Evolutionary conservation across 2,329 filamentous ascomycete genomes (phyloP), one percentile per base, ranked within the genome.

Genomic region (Ascochyta lentis): DNA sequence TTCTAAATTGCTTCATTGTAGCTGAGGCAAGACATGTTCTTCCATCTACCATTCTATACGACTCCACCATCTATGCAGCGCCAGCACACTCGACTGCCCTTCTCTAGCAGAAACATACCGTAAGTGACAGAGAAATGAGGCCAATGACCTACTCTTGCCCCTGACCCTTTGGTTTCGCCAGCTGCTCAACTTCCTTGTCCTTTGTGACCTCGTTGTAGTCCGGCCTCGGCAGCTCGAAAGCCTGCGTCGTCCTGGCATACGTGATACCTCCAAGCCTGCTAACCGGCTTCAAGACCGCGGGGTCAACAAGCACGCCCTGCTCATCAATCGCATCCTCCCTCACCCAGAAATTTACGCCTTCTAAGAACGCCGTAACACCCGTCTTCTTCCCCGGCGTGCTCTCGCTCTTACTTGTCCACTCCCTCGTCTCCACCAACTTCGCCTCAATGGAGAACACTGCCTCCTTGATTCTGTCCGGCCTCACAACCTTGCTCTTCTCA

Each of bases 281-380:
- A 15, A 96, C 83, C 0, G 94, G 92, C 59, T 85, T 85, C 52
- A 97, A 77, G 8, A 96, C 82, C 78, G 78, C 83, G 10, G 91
- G 86, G 74, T 96, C 90, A 54, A 98, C 81, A 38, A 91, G 67
- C 63, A 86, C 91, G 69, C 81, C 84, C 8, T 92, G 88, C 70
- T 90, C 86, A 66, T 96, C 91, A 58, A 96, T 79, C 2, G 92
- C 92, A 77, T 97, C 94, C 72, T 96, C 91, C 49, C 93, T 80
- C 2, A 88, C 92, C 92, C 93, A 97, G 71, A 97, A 96, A 26
- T 88, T 83, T 31, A 90, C 87, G 0, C 92, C 94, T 78, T 97
- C 92, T 12, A 97, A 81, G 31, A 96, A 83, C 1, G 85, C 89
- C 60, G 96, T 70, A 4, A 89, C 88, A 1, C 89, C 86, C 1